These are phyloP conservation scores for Lyophyllum semitale DNA, from an alignment of 768 basidiomycete species.

Conservation along the genomic window DNA sequence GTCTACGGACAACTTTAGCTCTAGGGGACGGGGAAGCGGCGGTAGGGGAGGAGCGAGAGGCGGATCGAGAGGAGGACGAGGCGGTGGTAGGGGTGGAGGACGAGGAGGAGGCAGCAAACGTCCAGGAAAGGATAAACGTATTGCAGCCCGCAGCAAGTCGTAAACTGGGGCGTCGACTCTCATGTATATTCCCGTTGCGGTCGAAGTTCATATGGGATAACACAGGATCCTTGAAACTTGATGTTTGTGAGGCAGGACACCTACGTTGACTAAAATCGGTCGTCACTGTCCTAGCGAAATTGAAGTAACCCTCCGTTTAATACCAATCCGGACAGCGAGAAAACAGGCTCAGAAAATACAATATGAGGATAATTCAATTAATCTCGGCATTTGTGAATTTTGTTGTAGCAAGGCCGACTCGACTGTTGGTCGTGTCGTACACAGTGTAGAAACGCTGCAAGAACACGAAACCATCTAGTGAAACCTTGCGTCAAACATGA, in stretches of 20 bases:
- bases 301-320: too few relatives aligned
- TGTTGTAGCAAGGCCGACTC: slow-evolving; percentile 40
- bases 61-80: slow-evolving; percentile 29
- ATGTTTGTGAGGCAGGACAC: not conserved
- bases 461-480: slow-evolving; percentile 52
- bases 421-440: slow-evolving; percentile 44
- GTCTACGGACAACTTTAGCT: slow-evolving; percentile 76
- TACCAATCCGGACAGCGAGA: too few relatives aligned
- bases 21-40: slow-evolving; percentile 26
- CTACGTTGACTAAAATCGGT: too few relatives aligned
- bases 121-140: slow-evolving; percentile 61
- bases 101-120: slow-evolving; percentile 43
- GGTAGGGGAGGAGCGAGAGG: slow-evolving; percentile 31
- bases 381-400: slow-evolving; percentile 34
- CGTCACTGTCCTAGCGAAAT: too few relatives aligned
- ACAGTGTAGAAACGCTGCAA: slow-evolving; percentile 64
- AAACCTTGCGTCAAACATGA: not conserved
- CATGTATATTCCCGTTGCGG: not conserved
- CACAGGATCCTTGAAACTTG: not conserved
- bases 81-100: slow-evolving; percentile 29
- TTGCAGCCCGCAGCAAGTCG: slow-evolving; percentile 40
- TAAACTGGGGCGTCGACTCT: slow-evolving; percentile 6
- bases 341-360: not conserved
- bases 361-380: slow-evolving; percentile 24
- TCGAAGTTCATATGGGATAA: not conserved